These are phyloP conservation scores for Mycena sp. DNA, from an alignment of 1,284 basidiomycete species.

Conservation along the genomic window DNA sequence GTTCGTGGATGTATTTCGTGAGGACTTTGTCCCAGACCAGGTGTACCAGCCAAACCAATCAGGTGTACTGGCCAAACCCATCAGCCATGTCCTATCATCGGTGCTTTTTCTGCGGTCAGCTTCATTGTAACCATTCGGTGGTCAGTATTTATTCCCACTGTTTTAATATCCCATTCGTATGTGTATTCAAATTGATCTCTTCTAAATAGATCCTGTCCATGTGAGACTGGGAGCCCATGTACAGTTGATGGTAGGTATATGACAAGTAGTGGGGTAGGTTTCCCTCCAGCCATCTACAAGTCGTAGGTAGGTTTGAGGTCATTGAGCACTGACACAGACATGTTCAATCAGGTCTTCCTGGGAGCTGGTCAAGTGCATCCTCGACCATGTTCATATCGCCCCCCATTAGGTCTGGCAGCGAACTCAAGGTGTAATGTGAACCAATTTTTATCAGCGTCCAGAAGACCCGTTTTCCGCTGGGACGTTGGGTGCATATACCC, in stretches of 20 bases:
- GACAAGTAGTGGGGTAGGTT: not conserved
- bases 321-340: no score
- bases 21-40: not conserved
- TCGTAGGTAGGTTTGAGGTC: conserved; percentile 27
- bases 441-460: conserved; percentile 31
- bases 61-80: no score
- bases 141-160: conserved; percentile 28
- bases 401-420: conserved; percentile 41
- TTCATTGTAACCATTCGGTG: no score
- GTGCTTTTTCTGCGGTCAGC: no score
- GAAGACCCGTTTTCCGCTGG: conserved; percentile 38
- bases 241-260: conserved; percentile 34
- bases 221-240: conserved; percentile 37
- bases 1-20: no score
- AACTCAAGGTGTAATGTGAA: not conserved
- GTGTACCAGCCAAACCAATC: not conserved
- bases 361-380: conserved; percentile 45
- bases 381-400: conserved; percentile 56
- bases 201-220: conserved; percentile 48
- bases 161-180: conserved; percentile 38
- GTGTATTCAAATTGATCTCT: conserved; percentile 5
- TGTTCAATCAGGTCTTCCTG: conserved; percentile 33
- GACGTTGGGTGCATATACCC: conserved; percentile 49
- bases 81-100: no score
- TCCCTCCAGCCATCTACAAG: conserved; percentile 38